These are phyloP conservation scores for Fraxinus pennsylvanica DNA, from an alignment of 257 asterid genomes.

Conservation along the genomic window DNA sequence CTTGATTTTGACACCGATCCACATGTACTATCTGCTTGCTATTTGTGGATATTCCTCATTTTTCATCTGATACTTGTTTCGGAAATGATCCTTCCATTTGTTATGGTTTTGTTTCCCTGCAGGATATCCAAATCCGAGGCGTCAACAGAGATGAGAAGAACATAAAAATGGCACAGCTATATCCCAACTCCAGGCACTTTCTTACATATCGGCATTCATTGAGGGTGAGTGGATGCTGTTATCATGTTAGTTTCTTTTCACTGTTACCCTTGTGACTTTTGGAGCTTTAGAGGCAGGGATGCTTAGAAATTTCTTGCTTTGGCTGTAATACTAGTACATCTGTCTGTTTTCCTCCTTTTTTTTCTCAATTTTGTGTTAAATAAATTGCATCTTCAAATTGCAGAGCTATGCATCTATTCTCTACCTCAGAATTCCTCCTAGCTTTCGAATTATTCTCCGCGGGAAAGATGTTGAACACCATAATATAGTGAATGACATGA, in stretches of 20 bases:
- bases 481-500: constrained; percentile 94
- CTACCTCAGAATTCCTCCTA: constrained; percentile 81
- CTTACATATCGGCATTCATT: constrained; percentile 90
- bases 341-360: background rate
- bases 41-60: constrained; percentile 12
- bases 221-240: constrained; percentile 56
- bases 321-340: background rate
- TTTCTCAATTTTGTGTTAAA: constrained; percentile 16
- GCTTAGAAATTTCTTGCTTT: background rate
- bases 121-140: constrained; percentile 98
- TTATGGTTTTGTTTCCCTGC: constrained; percentile 24
- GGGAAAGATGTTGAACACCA: constrained; percentile 96
- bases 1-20: constrained; percentile 84
- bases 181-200: constrained; percentile 93
- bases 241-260: constrained; percentile 17
- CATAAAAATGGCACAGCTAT: constrained; percentile 77
- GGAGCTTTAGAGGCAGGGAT: constrained; percentile 5
- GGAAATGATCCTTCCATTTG: constrained; percentile 4
- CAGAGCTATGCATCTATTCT: constrained; percentile 97
- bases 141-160: constrained; percentile 89
- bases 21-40: constrained; percentile 45
- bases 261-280: constrained; percentile 11
- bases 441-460: constrained; percentile 84
- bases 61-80: constrained; percentile 12
- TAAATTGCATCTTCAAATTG: constrained; percentile 32